Base-by-base conservation (phyloP, 1,284 basidiomycete genomes). In the Boletus sp. region DNA sequence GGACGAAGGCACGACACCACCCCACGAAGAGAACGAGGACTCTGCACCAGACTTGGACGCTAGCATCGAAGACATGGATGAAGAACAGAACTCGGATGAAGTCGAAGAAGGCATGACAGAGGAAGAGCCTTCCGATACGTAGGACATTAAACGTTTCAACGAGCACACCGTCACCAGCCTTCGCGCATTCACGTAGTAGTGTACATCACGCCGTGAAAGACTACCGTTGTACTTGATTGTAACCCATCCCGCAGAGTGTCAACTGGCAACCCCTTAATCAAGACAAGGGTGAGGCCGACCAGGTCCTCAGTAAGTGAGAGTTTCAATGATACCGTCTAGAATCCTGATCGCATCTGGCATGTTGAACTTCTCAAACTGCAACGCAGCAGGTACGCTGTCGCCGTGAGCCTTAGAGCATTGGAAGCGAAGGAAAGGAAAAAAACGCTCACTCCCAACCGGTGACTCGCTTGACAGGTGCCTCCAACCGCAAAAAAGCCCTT, bases 341-440 rank as follows among this genome's bases (percentile, higher is more conserved):
- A 94, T 74, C 42, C 91, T 78, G 50, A 95, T 74, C 4, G 86
- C 75, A 61, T 95, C 92, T 0, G 92, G 92, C 61, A 94, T 83
- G 69, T 88, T 83, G 67, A 95, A 94, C 65, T 91, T 93, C 72
- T 95, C 92, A 59, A 82, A 94, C 42, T 87, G 84, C 56, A 95
- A 72, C 22, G 82, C 85, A 17, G 84, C 82, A 1, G 92, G 92
- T 5, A 83, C 81, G 57, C 91, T 92, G 55, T 30, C 10, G 29
- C 16, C 37, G 47, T 14, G n/a, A 39, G 7, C 14, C 8, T 62
- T 6, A 50, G 51, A 33, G 41, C 4, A 14, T 22, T 36, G 29
- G 41, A n/a, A 25, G 5, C n/a, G 7, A 45, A 40, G 36, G 6
- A n/a, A 33, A 34, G 7, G 34, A 34, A 45, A 34, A 12, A 9